These are phyloP conservation scores for Penicillium polonicum DNA, from an alignment of 2,329 filamentous ascomycete genomes.

Conservation along the genomic window DNA sequence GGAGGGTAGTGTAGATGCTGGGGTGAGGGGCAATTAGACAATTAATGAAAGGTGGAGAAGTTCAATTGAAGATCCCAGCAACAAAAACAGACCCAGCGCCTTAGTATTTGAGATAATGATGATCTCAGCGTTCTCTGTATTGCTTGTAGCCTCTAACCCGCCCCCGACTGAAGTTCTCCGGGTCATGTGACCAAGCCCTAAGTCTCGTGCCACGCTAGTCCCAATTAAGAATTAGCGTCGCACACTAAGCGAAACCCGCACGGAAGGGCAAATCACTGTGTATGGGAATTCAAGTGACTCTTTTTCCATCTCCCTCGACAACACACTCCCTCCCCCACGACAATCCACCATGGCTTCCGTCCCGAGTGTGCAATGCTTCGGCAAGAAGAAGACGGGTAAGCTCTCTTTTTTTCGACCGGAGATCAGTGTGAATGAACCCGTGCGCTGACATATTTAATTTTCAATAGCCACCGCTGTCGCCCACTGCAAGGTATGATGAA, in stretches of 20 bases:
- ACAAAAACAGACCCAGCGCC: neutral
- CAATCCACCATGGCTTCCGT: slow-evolving; percentile 68
- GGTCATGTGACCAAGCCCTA: slow-evolving; percentile 35
- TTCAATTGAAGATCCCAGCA: neutral
- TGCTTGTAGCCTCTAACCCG: slow-evolving; percentile 5
- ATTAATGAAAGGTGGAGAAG: neutral
- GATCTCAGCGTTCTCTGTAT: slow-evolving; percentile 5
- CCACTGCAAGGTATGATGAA: slow-evolving; percentile 76
- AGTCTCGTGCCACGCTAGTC: slow-evolving; percentile 22
- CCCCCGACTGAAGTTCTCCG: slow-evolving; percentile 6
- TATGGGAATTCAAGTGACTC: slow-evolving; percentile 28
- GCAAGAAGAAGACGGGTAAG: slow-evolving; percentile 85
- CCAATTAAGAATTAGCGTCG: slow-evolving; percentile 30
- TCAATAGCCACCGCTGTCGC: slow-evolving; percentile 75
- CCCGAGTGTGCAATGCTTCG: slow-evolving; percentile 95
- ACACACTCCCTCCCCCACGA: slow-evolving; percentile 42
- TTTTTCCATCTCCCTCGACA: slow-evolving; percentile 39
- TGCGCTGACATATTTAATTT: slow-evolving; percentile 34
- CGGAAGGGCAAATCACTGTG: slow-evolving; percentile 35
- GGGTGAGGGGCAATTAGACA: neutral
- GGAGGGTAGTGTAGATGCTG: slow-evolving; percentile 2
- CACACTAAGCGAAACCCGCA: slow-evolving; percentile 47
- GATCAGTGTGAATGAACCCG: slow-evolving; percentile 2
- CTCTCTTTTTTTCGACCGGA: slow-evolving; percentile 13
- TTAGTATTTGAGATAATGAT: slow-evolving; percentile 5